These are phyloP conservation scores for Lenzites betulinus DNA, from an alignment of 768 basidiomycete species.

Conservation along the genomic window DNA sequence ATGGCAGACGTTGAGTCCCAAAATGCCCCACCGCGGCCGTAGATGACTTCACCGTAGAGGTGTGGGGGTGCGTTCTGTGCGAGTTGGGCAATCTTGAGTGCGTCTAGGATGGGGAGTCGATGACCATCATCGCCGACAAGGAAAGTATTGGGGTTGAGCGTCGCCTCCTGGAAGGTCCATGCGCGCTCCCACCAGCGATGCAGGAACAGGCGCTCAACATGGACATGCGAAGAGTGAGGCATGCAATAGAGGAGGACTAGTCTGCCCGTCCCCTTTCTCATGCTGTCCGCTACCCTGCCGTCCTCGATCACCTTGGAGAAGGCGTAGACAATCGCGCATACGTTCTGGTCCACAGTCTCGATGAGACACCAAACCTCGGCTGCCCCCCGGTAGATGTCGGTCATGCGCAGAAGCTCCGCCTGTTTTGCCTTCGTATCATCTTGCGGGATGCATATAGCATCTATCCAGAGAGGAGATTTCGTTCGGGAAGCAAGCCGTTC, in stretches of 20 bases:
- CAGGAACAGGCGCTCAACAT: neutral
- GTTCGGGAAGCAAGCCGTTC: neutral
- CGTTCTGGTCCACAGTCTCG: neutral
- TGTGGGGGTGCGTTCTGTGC: neutral
- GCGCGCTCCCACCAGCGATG: neutral
- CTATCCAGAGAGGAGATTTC: neutral
- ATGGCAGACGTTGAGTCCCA: neutral
- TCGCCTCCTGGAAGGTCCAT: constrained; percentile 1
- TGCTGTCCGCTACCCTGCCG: neutral
- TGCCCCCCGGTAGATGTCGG: neutral
- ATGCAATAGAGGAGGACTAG: too few relatives aligned
- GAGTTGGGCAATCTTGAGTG: too few relatives aligned
- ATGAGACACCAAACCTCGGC: neutral
- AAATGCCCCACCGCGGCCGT: neutral
- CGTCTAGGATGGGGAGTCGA: neutral
- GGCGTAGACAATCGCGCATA: neutral
- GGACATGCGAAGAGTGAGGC: too few relatives aligned
- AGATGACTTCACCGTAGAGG: neutral
- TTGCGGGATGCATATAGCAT: neutral
- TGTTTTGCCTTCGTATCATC: neutral
- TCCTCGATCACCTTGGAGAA: neutral
- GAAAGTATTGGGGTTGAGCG: neutral
- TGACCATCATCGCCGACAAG: neutral
- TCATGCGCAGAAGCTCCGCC: neutral
- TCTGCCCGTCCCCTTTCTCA: neutral